Percentiles rank a stretch among this genome's conserved stretches.
phyloP scores from a whole-genome alignment of 176 grass and related monocot species.

The Phragmites australis region DNA sequence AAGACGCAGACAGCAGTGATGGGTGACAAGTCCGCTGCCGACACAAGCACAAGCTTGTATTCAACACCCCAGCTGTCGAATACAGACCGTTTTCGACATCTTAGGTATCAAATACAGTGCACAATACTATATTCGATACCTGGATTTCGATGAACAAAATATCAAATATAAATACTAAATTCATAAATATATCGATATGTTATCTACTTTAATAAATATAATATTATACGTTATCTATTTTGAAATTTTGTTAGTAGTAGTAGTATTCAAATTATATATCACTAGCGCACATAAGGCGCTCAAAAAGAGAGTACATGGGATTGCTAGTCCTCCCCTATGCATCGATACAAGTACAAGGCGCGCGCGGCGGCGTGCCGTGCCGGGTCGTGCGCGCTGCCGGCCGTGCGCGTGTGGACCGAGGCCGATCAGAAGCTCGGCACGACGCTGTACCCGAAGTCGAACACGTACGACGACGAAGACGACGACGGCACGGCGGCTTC shows the following conservation, averaged over 20 bases:
- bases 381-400: not conserved
- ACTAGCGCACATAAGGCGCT: slow-evolving; percentile 17
- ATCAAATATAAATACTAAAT: too few species aligned
- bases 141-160: too few species aligned
- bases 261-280: slow-evolving; percentile 36
- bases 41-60: too few species aligned
- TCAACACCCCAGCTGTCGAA: too few species aligned
- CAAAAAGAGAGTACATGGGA: slow-evolving; percentile 35
- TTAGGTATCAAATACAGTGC: too few species aligned
- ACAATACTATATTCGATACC: too few species aligned
- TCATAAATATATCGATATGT: too few species aligned
- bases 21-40: too few species aligned
- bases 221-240: too few species aligned
- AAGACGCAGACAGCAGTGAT: too few species aligned
- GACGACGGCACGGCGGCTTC: slow-evolving; percentile 41
- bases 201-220: too few species aligned
- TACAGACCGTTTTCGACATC: too few species aligned
- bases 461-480: slow-evolving; percentile 55
- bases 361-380: not conserved
- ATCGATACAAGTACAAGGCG: not conserved
- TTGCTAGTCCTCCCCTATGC: slow-evolving; percentile 27
- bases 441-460: slow-evolving; percentile 68
- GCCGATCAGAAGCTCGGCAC: slow-evolving; percentile 67
- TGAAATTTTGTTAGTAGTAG: not conserved
- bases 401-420: not conserved